Evolutionary conservation across 2,329 filamentous ascomycete genomes (phyloP), one percentile per base, ranked within the genome.

Genomic region (Colletotrichum godetiae): DNA sequence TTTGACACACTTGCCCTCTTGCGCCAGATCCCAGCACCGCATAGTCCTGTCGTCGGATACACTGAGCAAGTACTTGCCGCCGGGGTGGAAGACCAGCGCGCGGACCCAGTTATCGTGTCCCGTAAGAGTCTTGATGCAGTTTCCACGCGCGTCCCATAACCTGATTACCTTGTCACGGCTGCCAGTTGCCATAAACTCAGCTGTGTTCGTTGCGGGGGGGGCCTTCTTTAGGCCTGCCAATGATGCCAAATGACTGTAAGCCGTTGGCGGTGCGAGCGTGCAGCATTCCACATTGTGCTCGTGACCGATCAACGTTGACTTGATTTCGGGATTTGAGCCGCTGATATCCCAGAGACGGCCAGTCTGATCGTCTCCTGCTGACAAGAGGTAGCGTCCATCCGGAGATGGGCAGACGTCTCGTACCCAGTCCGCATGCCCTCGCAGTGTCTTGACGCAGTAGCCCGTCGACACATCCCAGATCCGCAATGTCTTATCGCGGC

Each of bases 41-140:
- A 98, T 88, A 5, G 94, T 95, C 85, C 97, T 97, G 84, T 98
- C 96, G 81, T 98, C 96, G 19, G 93, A 90, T 24, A 93, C 94
- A 7, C 93, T 95, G 6, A 98, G 84, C 1, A 98, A 88, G 79
- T 97, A 98, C 82, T 96, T 97, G 56, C 96, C 96, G 10, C 94
- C 94, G 0, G 96, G 96, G 78, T 98, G 96, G 81, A 98, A 98
- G 11, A 95, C 91, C 6, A 98, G 83, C 0, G 90, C 93, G 37
- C 95, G 91, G 10, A 98, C 91, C 96, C 96, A 98, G 81, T 98
- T 98, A 81, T 98, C 95, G 80, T 98, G 96, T 1, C 96, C 96
- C 1, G 91, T 85, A 1, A 98, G 86, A 0, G 93, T 97, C 81
- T 95, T 96, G 80, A 98, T 91, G 75, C 94, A 90, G 12, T 92